Percentiles rank a stretch among this genome's conserved stretches.
phyloP scores from a whole-genome alignment of 352 stramenopile species.

The Pseudoperonospora humuli region DNA sequence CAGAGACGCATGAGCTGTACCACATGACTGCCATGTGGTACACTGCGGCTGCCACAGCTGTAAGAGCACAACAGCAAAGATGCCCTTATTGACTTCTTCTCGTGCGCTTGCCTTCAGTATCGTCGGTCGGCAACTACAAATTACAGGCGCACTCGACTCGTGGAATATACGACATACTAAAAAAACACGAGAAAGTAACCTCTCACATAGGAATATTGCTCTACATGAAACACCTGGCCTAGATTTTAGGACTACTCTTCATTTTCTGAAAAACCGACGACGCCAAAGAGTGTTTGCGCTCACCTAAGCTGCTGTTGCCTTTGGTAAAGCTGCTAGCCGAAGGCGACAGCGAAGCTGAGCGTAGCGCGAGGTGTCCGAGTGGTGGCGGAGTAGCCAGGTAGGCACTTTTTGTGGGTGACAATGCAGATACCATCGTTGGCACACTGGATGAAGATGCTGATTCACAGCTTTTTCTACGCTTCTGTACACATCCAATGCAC shows the following conservation, averaged over 20 bases:
- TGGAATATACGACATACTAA: too few species aligned
- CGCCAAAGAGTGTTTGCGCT: constrained; percentile 44
- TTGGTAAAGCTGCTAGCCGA: constrained; percentile 24
- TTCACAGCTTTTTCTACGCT: constrained; percentile 48
- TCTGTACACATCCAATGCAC: constrained; percentile 51
- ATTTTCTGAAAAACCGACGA: constrained; percentile 53
- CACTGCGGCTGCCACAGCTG: too few species aligned
- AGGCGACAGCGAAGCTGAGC: constrained; percentile 28
- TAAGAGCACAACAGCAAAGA: too few species aligned
- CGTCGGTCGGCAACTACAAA: too few species aligned
- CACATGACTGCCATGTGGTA: too few species aligned
- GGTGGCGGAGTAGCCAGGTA: constrained; percentile 13
- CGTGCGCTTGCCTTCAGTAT: too few species aligned
- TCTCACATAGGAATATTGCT: too few species aligned
- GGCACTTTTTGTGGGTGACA: constrained; percentile 19
- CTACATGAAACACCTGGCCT: too few species aligned
- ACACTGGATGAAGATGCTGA: constrained; percentile 15
- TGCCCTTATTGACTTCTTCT: too few species aligned
- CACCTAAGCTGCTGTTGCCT: constrained; percentile 33
- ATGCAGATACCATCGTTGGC: constrained; percentile 14
- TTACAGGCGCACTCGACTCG: too few species aligned
- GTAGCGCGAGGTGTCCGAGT: constrained; percentile 12
- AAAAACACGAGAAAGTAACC: too few species aligned
- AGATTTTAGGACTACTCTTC: constrained; percentile 45
- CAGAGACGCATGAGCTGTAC: too few species aligned